Conservation (phyloP, 2,329 filamentous ascomycete genomes). For the Paracoccidioides lutzii region DNA sequence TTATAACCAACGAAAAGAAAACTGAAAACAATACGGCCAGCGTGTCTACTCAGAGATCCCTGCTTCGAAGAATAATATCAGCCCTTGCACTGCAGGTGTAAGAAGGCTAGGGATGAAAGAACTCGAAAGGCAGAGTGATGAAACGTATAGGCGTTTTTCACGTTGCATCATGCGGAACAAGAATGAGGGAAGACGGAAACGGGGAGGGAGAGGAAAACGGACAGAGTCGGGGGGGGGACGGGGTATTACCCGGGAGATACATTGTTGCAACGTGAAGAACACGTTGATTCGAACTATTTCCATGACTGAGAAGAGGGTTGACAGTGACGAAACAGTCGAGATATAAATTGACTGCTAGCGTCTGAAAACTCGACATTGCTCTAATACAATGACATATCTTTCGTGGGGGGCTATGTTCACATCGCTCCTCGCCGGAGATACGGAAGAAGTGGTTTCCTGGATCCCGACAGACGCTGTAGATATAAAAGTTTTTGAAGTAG, state of each 20-base stretch:
- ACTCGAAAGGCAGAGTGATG: not conserved
- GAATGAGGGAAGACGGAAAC: not conserved
- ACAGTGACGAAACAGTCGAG: not conserved
- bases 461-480: conserved; percentile 58
- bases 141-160: not conserved
- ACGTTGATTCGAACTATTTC: not conserved
- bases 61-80: not conserved
- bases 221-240: not conserved
- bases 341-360: conserved; percentile 10
- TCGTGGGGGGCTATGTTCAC: conserved; percentile 54
- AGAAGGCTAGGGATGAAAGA: not conserved
- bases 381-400: conserved; percentile 57
- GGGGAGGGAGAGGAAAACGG: not conserved
- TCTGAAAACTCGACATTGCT: conserved; percentile 45
- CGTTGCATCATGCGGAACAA: not conserved
- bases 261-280: not conserved
- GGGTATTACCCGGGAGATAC: not conserved
- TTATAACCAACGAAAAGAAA: not conserved
- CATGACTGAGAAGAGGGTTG: not conserved
- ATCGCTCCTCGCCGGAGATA: conserved; percentile 47
- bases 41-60: not conserved
- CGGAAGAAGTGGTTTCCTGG: conserved; percentile 59
- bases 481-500: conserved; percentile 64
- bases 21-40: not conserved
- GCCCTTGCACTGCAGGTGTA: not conserved